Evolutionary conservation across 2,329 filamentous ascomycete genomes (phyloP), one percentile per base, ranked within the genome.

Genomic region (Trichoderma sp.): DNA sequence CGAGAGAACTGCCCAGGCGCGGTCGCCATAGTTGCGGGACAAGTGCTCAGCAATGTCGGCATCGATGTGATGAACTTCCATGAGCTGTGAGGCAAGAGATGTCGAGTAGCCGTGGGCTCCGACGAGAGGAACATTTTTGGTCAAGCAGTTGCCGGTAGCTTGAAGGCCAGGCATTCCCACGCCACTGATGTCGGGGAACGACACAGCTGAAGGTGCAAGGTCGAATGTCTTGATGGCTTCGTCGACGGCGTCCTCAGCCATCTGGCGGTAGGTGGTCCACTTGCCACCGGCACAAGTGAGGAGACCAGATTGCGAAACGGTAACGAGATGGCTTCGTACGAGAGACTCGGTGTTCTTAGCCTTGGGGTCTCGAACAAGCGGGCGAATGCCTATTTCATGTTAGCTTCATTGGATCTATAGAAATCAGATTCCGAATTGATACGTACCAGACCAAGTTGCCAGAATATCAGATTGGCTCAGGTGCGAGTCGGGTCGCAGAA

Each of bases 191-290:
- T 90, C 87, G 13, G 90, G 88, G 64, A 88, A 80, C 24, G 81
- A 70, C 16, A 90, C 76, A 29, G 85, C 79, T 10, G 79, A 79
- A 5, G 90, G 81, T 62, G 83, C 79, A 33, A 94, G 84, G 49
- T 82, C 77, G 77, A 93, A 94, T 62, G 86, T 83, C 71, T 85
- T 83, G 80, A 94, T 86, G 33, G 92, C 92, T 75, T 93, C 89
- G 76, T 95, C 92, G 71, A 96, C 92, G 59, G 91, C 91, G 75
- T 95, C 92, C 79, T 96, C 91, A 64, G 92, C 91, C 92, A 96
- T 96, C 77, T 94, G 91, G 68, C 92, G 91, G 81, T 95, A 96
- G 13, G 92, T 96, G 6, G 92, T 96, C 92, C 92, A 95, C 81
- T 95, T 96, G 71, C 92, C 92, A 74, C 92, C 92, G 40, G 92